Conservation (phyloP, 2,329 filamentous ascomycete species). For the Fusarium pseudoanthophilum region DNA sequence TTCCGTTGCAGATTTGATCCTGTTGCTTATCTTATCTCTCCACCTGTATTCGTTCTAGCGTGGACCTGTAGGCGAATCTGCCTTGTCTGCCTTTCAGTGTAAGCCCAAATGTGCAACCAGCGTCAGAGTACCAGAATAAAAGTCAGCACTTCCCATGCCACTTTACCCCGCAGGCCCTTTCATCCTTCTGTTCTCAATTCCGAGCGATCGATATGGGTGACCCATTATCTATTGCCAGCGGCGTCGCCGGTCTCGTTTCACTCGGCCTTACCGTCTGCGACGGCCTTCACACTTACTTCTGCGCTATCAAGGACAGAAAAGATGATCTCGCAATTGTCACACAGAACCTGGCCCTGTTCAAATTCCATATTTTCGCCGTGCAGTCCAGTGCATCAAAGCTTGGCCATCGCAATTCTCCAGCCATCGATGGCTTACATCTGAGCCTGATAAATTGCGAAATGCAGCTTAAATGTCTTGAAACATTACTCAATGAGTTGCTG, state of each 20-base stretch:
- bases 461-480: rapidly evolving
- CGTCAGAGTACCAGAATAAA: rapidly evolving
- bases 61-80: neutral
- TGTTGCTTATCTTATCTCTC: neutral
- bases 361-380: neutral
- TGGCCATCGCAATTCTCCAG: neutral
- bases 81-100: neutral
- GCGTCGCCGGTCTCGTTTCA: conserved; percentile 11
- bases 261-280: neutral
- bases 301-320: rapidly evolving
- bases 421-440: neutral
- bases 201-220: neutral
- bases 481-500: rapidly evolving
- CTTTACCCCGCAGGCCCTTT: rapidly evolving
- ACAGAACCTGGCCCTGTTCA: rapidly evolving
- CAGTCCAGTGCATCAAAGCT: neutral
- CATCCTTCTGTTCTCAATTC: rapidly evolving
- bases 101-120: neutral
- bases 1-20: rapidly evolving
- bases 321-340: neutral
- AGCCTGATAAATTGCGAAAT: neutral
- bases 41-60: neutral
- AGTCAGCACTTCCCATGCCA: rapidly evolving
- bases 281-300: neutral
- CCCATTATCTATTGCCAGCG: neutral